These are phyloP conservation scores for Macrocybe gigantea DNA, from an alignment of 768 basidiomycete genomes.

Conservation along the genomic window DNA sequence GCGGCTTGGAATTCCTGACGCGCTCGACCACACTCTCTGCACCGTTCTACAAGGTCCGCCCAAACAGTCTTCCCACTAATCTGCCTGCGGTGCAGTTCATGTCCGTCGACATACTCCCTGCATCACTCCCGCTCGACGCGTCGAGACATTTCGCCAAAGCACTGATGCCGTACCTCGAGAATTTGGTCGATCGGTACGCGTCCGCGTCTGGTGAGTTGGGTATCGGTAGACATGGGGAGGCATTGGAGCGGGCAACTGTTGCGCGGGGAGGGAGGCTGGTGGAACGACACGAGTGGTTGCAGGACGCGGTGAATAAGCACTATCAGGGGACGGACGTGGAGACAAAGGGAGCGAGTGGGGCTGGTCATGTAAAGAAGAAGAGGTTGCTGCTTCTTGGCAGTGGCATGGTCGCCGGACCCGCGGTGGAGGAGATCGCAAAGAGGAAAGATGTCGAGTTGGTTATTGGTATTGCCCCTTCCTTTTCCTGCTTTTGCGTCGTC, in stretches of 20 bases:
- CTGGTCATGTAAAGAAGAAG: conserved; percentile 36
- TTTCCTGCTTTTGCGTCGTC: background rate
- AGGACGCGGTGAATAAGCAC: conserved; percentile 42
- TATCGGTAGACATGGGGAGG: conserved; percentile 25
- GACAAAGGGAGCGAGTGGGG: conserved; percentile 1
- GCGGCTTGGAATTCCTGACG: conserved; percentile 80
- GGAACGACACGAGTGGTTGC: conserved; percentile 54
- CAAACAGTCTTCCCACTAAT: conserved; percentile 32
- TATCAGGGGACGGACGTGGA: conserved; percentile 10
- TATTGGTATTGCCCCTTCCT: conserved; percentile 54
- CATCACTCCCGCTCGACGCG: conserved; percentile 78
- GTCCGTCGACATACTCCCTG: conserved; percentile 88
- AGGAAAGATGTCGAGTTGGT: conserved; percentile 60
- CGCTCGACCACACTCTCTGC: conserved; percentile 71
- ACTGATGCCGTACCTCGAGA: conserved; percentile 62
- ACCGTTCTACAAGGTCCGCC: conserved; percentile 59
- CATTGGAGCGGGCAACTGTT: conserved; percentile 69
- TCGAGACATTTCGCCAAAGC: conserved; percentile 68
- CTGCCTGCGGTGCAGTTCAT: conserved; percentile 70
- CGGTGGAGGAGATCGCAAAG: conserved; percentile 66
- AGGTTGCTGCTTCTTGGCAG: conserved; percentile 80
- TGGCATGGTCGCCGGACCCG: conserved; percentile 94
- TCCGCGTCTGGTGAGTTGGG: conserved; percentile 10
- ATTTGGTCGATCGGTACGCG: conserved; percentile 40
- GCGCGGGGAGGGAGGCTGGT: conserved; percentile 51